A percentile compares a stretch with the other conserved stretches of the same genome.
Conservation (phyloP, 1,139 yeast species). For the Taiozyma sp. region DNA sequence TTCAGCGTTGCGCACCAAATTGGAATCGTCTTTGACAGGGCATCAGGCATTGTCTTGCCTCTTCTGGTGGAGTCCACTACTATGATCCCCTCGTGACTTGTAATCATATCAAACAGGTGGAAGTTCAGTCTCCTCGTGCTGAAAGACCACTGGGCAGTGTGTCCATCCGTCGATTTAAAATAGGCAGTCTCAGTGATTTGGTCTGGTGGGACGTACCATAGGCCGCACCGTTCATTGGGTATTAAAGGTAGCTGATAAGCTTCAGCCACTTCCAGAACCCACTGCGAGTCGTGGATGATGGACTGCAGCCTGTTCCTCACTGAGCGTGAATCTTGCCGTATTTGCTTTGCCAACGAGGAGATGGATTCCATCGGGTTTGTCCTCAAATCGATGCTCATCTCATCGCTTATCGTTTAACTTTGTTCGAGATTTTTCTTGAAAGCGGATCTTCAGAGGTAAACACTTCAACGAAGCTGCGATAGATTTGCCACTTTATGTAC, state of each 20-base stretch:
- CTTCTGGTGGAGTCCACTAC: conserved; percentile 84
- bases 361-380: conserved; percentile 5
- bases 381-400: conserved; percentile 1
- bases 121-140: conserved; percentile 69
- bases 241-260: conserved; percentile 39
- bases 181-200: conserved; percentile 47
- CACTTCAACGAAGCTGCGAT: neutral
- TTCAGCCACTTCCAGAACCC: conserved; percentile 31
- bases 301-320: conserved; percentile 65
- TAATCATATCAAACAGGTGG: conserved; percentile 53
- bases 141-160: conserved; percentile 74
- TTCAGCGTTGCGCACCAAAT: conserved; percentile 88
- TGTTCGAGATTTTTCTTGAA: no score
- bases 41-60: conserved; percentile 84
- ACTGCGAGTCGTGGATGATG: conserved; percentile 54
- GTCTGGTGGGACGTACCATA: conserved; percentile 67
- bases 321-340: conserved; percentile 49
- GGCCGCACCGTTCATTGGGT: conserved; percentile 85
- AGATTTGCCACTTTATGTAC: neutral
- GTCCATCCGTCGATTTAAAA: conserved; percentile 92
- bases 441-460: no score
- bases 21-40: conserved; percentile 80
- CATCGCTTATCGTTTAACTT: neutral
- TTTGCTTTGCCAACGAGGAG: conserved; percentile 25
- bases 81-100: conserved; percentile 40